Evolutionary conservation across 1,139 yeast genomes (phyloP).

Genomic region (Magnusiomyces ingens): DNA sequence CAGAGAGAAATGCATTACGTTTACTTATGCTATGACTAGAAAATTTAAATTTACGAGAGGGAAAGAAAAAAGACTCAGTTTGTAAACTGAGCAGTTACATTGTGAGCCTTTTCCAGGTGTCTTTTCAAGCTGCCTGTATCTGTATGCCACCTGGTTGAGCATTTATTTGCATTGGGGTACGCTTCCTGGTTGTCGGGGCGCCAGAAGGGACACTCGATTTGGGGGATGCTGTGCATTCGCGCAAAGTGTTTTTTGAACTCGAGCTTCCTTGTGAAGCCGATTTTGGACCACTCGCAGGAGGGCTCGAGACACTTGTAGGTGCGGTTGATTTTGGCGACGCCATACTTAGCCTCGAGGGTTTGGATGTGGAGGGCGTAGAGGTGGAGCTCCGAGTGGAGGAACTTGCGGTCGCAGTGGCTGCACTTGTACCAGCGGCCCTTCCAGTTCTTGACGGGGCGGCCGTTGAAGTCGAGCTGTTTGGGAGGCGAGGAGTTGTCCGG

Average conservation of each 20-base stretch:
- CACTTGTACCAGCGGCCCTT: conserved; percentile 27
- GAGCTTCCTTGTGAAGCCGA: conserved; percentile 28
- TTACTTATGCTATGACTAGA: too few species aligned
- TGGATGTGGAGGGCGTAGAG: conserved; percentile 23
- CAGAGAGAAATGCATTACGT: too few species aligned
- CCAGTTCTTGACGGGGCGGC: conserved; percentile 27
- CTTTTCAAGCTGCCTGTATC: conserved; percentile 76
- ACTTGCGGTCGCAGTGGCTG: conserved; percentile 25
- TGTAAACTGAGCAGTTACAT: too few species aligned
- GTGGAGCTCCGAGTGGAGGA: conserved; percentile 24
- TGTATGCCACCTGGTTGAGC: conserved; percentile 77
- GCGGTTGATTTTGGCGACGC: conserved; percentile 20
- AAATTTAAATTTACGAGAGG: too few species aligned
- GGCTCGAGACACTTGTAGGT: conserved; percentile 27
- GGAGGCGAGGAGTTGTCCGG: too few species aligned
- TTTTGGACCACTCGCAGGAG: conserved; percentile 26
- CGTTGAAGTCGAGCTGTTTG: conserved; percentile 21
- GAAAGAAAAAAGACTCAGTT: too few species aligned
- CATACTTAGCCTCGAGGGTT: conserved; percentile 21
- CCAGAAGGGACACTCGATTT: conserved; percentile 29
- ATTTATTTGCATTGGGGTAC: conserved; percentile 24
- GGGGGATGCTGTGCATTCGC: conserved; percentile 27
- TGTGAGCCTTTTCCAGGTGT: conserved; percentile 13
- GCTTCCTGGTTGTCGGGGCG: conserved; percentile 22
- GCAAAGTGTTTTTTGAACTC: conserved; percentile 27